phyloP scores from a whole-genome alignment of 805 yeast genomes.

The Monosporozyma siamensis region DNA sequence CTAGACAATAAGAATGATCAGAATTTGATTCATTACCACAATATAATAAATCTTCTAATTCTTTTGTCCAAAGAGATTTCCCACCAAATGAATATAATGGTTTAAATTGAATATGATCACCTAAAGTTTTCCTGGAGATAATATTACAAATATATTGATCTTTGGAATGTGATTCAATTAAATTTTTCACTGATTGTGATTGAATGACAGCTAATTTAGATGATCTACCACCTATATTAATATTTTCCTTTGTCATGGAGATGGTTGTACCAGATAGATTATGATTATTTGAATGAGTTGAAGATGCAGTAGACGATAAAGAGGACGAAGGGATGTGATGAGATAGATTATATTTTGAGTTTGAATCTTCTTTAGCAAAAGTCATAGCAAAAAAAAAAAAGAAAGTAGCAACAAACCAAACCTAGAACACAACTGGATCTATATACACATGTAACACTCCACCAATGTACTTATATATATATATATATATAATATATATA shows the following conservation, averaged over 20 bases:
- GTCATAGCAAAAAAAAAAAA: neutral
- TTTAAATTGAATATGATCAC: constrained; percentile 76
- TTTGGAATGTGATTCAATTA: constrained; percentile 54
- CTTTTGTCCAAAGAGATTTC: constrained; percentile 93
- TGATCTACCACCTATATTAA: constrained; percentile 77
- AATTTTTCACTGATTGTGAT: constrained; percentile 58
- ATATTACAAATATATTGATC: constrained; percentile 61
- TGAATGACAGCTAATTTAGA: constrained; percentile 83
- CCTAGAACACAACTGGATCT: no score
- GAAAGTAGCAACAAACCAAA: neutral
- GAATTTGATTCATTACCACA: constrained; percentile 58
- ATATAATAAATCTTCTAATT: constrained; percentile 70
- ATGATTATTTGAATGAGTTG: constrained; percentile 21
- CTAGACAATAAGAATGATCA: constrained; percentile 24
- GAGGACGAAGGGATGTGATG: neutral
- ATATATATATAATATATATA: no score
- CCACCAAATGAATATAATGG: constrained; percentile 96
- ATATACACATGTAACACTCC: no score
- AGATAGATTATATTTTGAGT: neutral
- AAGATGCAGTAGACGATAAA: no score
- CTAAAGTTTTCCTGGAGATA: constrained; percentile 73
- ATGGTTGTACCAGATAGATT: constrained; percentile 41
- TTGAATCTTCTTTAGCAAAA: neutral
- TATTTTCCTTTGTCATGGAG: constrained; percentile 13
- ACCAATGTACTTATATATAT: no score